A percentile compares a stretch with the other conserved stretches of the same genome.
phyloP scores from a whole-genome alignment of 139 green algal genomes.

The Chlorella sorokiniana region DNA sequence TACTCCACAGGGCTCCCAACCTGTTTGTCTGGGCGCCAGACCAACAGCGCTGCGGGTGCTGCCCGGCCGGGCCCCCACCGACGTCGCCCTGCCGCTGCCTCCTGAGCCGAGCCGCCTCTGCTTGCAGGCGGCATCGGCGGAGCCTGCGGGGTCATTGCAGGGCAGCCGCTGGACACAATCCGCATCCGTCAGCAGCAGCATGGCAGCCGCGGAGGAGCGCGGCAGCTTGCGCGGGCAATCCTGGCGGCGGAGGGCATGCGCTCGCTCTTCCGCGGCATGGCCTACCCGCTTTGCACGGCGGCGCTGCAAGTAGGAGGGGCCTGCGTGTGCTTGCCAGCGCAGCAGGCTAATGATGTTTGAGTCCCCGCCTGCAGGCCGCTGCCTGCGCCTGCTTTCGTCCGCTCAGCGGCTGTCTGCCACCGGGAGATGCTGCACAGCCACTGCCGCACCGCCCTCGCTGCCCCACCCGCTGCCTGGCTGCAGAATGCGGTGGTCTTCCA shows the following conservation, averaged over 20 bases:
- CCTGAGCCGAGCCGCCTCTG: not conserved
- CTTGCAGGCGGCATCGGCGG: conserved; percentile 54
- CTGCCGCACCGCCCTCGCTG: no score
- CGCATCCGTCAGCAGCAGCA: conserved; percentile 31
- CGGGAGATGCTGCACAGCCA: no score
- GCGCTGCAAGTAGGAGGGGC: conserved; percentile 49
- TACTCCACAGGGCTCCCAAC: no score
- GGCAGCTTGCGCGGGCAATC: not conserved
- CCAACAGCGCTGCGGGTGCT: no score
- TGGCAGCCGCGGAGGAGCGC: not conserved
- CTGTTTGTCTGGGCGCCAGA: no score
- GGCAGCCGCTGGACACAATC: conserved; percentile 64
- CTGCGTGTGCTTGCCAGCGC: not conserved
- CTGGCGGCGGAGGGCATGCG: conserved; percentile 40
- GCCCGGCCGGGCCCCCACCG: no score
- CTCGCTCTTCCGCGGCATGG: conserved; percentile 59
- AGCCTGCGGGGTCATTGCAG: conserved; percentile 46
- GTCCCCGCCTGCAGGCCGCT: no score
- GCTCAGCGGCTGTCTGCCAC: no score
- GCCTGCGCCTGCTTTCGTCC: no score
- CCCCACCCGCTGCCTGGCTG: not conserved
- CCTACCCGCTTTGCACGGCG: conserved; percentile 59
- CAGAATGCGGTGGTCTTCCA: conserved; percentile 72
- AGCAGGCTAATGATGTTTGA: no score
- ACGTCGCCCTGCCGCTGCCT: not conserved